Conservation (phyloP, 129 eudicot genomes). For the Flaveria bidentis region DNA sequence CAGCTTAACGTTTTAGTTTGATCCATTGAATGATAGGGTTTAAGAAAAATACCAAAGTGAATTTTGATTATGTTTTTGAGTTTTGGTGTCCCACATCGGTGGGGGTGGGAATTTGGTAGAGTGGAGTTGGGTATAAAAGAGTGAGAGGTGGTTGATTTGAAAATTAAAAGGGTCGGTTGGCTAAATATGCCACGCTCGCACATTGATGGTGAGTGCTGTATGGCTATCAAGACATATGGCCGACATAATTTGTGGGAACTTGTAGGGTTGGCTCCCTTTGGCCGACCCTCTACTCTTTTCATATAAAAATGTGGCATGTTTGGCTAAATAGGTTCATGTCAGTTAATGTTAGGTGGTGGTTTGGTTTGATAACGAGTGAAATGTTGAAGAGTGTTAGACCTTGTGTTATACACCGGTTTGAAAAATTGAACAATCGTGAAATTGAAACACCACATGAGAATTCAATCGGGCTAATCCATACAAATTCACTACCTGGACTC, state of each 20-base stretch:
- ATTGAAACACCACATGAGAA: no score
- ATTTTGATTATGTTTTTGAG: neutral
- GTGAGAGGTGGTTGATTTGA: neutral
- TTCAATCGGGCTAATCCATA: no score
- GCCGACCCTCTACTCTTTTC: conserved; percentile 49
- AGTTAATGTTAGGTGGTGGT: no score
- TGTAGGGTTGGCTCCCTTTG: conserved; percentile 75
- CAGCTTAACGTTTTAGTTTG: neutral
- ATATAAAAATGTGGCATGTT: neutral
- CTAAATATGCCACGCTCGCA: conserved; percentile 87
- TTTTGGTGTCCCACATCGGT: conserved; percentile 54
- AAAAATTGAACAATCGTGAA: no score
- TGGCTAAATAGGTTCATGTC: no score
- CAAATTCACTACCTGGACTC: no score
- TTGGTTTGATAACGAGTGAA: no score
- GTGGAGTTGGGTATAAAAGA: neutral
- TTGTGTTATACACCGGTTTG: no score
- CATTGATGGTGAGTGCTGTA: conserved; percentile 72
- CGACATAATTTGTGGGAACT: conserved; percentile 70
- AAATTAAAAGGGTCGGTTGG: conserved; percentile 87
- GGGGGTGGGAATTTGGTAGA: neutral
- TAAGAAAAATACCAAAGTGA: neutral
- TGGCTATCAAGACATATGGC: conserved; percentile 99
- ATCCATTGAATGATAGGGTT: neutral
- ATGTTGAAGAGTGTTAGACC: no score